Evolutionary conservation across 2,329 filamentous ascomycete genomes (phyloP), one percentile per base, ranked within the genome.

Genomic region (Hypoxylon sp.): DNA sequence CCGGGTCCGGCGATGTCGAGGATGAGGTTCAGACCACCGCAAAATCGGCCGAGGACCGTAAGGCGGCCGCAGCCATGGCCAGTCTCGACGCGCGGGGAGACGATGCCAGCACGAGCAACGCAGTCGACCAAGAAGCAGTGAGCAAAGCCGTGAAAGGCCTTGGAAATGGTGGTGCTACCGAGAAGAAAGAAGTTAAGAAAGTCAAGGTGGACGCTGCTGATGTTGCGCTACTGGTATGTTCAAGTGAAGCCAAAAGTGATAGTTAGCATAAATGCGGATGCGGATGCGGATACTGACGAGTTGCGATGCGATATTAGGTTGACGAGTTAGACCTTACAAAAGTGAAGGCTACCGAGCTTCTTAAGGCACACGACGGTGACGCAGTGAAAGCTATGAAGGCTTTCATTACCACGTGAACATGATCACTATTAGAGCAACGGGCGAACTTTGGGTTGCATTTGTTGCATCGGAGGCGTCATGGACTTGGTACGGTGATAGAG

Each of bases 131-230:
- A 58, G 91, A 91, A 67, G 92, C 92, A 71, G 86, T 92, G 57
- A 88, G 84, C 75, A 90, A 92, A 77, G 92, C 92, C 26, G 91
- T 94, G 86, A 88, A 90, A 82, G 86, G 85, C 48, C 82, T 94
- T 37, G 81, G 80, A 42, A 79, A 80, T 47, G 63, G 76, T 42
- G 63, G 76, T 4, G 76, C 80, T 6, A 79, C 78, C 14, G 82
- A 83, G 70, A 82, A 83, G 70, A 84, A 83, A 75, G 80, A 81
- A 59, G 74, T 78, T 9, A 90, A 87, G 81, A 87, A 86, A 76
- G 86, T 94, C 76, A 95, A 94, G 83, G 88, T 95, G 50, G 92
- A 94, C 68, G 81, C 87, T 5, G 88, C 86, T 2, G 92, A 95
- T 78, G 91, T 95, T 4, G 80, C 85, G 3, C 80, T 95, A 54